Conservation (phyloP, 495 filamentous ascomycete genomes). For the Trichoderma erinaceum region DNA sequence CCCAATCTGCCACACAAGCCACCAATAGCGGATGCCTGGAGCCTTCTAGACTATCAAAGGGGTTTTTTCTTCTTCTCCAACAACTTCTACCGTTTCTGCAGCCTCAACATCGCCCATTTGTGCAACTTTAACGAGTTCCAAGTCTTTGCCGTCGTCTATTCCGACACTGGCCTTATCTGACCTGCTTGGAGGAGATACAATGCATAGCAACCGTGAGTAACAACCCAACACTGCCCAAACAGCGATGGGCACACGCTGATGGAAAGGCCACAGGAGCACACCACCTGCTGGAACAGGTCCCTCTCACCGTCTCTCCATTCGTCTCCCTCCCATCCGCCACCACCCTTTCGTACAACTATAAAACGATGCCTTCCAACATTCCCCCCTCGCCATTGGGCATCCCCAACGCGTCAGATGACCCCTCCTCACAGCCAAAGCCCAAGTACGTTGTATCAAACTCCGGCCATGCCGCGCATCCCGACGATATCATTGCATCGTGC, state of each 20-base stretch:
- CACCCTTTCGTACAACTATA: conserved; percentile 94
- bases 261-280: conserved; percentile 56
- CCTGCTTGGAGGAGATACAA: conserved; percentile 15
- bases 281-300: conserved; percentile 83
- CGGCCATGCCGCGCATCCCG: conserved; percentile 71
- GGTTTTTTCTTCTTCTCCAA: background rate
- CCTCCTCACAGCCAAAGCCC: conserved; percentile 46
- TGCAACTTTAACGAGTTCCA: background rate
- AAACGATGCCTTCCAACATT: conserved; percentile 74
- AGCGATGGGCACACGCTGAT: conserved; percentile 6
- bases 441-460: conserved; percentile 69
- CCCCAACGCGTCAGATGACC: conserved; percentile 26
- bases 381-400: conserved; percentile 67
- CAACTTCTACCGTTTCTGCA: background rate
- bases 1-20: background rate
- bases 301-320: conserved; percentile 90
- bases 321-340: conserved; percentile 83
- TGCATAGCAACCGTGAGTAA: conserved; percentile 44
- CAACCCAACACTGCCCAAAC: background rate
- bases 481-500: conserved; percentile 76
- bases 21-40: background rate
- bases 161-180: background rate
- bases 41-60: background rate
- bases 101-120: background rate
- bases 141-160: background rate